phyloP scores from a whole-genome alignment of 352 stramenopile species.

The Chrysophaeum taylorii region DNA sequence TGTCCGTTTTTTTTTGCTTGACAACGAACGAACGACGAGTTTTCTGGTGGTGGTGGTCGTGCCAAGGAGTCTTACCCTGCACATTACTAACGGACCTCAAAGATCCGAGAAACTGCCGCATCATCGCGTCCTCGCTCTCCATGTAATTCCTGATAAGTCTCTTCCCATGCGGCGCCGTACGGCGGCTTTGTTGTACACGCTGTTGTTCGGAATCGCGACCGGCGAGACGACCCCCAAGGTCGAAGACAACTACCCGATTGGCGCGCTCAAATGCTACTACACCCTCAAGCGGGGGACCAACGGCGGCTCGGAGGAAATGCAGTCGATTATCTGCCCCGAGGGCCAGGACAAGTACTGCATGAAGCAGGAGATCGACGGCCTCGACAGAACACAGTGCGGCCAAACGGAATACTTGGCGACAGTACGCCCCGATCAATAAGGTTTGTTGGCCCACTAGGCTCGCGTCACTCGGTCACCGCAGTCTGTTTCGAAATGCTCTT shows the following conservation, averaged over 20 bases:
- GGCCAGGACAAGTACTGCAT: slow-evolving; percentile 7
- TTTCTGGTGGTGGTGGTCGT: no score
- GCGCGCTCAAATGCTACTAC: neutral
- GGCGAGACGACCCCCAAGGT: neutral
- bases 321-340: neutral
- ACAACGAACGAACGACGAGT: no score
- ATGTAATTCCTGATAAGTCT: neutral
- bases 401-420: neutral
- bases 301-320: neutral
- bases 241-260: neutral
- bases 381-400: neutral
- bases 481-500: neutral
- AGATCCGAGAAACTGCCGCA: no score
- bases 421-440: no score
- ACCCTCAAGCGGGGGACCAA: neutral
- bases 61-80: no score
- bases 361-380: neutral
- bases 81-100: no score
- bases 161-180: neutral
- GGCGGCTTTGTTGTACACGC: neutral
- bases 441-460: no score
- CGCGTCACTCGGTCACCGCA: no score
- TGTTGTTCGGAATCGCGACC: neutral
- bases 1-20: no score
- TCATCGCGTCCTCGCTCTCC: no score